phyloP scores from a whole-genome alignment of 768 basidiomycete species.

The Hemileccinum impolitum region DNA sequence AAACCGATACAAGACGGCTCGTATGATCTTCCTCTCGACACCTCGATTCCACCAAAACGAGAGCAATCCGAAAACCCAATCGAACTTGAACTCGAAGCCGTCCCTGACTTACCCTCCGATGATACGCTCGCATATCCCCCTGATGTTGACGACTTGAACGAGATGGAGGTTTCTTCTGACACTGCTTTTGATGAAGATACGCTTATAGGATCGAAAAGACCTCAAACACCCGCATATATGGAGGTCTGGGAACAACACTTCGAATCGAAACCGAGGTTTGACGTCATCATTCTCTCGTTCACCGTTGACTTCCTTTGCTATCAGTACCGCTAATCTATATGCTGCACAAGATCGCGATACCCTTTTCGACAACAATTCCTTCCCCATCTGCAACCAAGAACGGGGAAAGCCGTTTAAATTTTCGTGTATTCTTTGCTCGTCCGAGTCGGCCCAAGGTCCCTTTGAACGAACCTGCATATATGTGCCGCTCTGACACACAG shows the following conservation, averaged over 20 bases:
- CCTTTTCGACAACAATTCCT: background rate
- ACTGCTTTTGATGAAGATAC: slow-evolving; percentile 15
- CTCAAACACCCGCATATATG: slow-evolving; percentile 14
- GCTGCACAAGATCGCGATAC: background rate
- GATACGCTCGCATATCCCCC: slow-evolving; percentile 19
- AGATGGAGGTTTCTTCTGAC: slow-evolving; percentile 23
- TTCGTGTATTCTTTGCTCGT: slow-evolving; percentile 22
- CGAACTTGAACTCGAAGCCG: slow-evolving; percentile 1
- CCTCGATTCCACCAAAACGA: slow-evolving; percentile 4
- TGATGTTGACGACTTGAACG: slow-evolving; percentile 1
- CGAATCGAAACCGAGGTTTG: slow-evolving; percentile 17
- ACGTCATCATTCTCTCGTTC: background rate
- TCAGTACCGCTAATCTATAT: slow-evolving; percentile 5
- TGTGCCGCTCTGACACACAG: slow-evolving; percentile 20
- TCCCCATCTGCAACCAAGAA: slow-evolving; percentile 19
- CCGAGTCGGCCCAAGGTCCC: slow-evolving; percentile 14
- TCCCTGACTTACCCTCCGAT: slow-evolving; percentile 19
- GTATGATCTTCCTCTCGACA: slow-evolving; percentile 22
- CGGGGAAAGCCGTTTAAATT: slow-evolving; percentile 7
- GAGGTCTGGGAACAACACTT: background rate
- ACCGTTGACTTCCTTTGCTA: slow-evolving; percentile 11
- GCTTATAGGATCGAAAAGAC: background rate
- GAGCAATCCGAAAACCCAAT: slow-evolving; percentile 4
- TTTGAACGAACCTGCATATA: slow-evolving; percentile 10
- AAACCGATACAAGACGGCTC: slow-evolving; percentile 13